Percentiles rank a stretch among this genome's conserved stretches.
These are phyloP conservation scores for Verbascum thapsus DNA, from an alignment of 257 asterid genomes.

Conservation along the genomic window DNA sequence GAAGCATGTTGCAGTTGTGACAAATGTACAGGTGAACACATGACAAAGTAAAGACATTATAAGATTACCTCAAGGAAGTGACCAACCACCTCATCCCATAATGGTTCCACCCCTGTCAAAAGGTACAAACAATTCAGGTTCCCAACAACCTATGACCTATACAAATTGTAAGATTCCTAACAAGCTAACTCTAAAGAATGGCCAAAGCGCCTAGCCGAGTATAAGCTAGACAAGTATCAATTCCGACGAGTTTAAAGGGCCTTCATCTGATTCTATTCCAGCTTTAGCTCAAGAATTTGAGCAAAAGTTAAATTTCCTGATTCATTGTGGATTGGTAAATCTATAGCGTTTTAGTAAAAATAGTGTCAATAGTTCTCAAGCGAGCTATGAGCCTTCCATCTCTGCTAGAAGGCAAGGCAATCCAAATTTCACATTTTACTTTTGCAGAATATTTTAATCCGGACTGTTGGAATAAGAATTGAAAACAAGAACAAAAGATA, in stretches of 20 bases:
- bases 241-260: too few species aligned
- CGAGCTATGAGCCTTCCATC: constrained; percentile 16
- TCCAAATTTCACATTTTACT: constrained; percentile 9
- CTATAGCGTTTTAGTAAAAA: too few species aligned
- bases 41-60: constrained; percentile 16
- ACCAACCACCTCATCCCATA: constrained; percentile 86
- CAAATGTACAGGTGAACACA: constrained; percentile 21
- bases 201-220: constrained; percentile 7
- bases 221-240: constrained; percentile 6
- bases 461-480: background rate
- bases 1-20: constrained; percentile 36
- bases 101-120: constrained; percentile 84
- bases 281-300: constrained; percentile 14
- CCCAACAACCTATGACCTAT: constrained; percentile 23
- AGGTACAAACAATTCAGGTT: constrained; percentile 29
- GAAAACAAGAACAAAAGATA: constrained; percentile 15
- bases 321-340: too few species aligned
- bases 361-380: constrained; percentile 16
- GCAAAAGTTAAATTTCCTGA: constrained; percentile 19
- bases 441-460: constrained; percentile 11
- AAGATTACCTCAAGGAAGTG: constrained; percentile 85
- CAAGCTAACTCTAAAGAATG: constrained; percentile 12
- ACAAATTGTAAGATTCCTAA: constrained; percentile 19
- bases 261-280: background rate
- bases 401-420: constrained; percentile 5